Conservation (phyloP, 2,329 filamentous ascomycete species). For the Neurospora crassa region DNA sequence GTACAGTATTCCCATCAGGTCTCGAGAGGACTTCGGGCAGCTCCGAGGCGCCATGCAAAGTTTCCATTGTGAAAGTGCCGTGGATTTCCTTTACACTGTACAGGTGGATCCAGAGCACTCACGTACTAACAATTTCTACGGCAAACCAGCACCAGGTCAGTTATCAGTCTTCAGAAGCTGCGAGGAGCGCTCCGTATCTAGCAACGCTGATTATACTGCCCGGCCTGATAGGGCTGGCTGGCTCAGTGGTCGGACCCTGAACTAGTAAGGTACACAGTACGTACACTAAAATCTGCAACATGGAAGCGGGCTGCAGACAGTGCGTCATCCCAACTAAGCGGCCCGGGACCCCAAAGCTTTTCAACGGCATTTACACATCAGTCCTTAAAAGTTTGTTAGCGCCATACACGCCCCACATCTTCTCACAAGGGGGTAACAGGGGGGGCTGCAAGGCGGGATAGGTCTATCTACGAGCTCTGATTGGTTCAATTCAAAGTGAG, state of each 20-base stretch:
- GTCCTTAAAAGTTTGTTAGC: too few species aligned
- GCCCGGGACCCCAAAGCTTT: background rate
- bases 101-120: background rate
- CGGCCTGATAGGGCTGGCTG: background rate
- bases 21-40: too few species aligned
- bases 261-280: background rate
- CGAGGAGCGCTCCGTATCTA: background rate
- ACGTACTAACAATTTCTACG: background rate
- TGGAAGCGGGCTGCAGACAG: background rate
- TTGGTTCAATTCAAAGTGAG: too few species aligned
- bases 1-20: too few species aligned
- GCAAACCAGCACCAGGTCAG: background rate
- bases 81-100: background rate
- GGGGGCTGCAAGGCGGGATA: too few species aligned
- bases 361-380: background rate
- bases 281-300: background rate
- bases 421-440: too few species aligned
- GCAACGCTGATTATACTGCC: background rate
- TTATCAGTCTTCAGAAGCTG: background rate
- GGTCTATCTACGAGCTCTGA: too few species aligned
- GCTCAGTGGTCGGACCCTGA: background rate
- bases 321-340: background rate
- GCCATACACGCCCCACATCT: too few species aligned
- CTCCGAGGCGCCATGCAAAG: background rate
- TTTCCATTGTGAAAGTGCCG: background rate